phyloP scores from a whole-genome alignment of 1,284 basidiomycete species.

The Ustilago nuda region DNA sequence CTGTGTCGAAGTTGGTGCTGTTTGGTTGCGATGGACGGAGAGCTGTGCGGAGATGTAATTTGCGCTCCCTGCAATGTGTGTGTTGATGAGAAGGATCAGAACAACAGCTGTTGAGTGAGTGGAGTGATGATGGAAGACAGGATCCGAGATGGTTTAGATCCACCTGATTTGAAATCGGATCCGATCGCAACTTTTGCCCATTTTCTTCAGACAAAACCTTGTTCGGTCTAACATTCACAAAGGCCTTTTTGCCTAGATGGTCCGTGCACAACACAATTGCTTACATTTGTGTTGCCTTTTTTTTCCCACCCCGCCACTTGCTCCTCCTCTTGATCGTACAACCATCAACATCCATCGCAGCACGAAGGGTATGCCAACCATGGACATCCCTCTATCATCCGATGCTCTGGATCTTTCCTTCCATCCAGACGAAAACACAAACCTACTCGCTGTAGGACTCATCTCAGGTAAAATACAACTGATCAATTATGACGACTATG shows the following conservation, averaged over 20 bases:
- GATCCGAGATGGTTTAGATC: not conserved
- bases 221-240: conserved; percentile 1
- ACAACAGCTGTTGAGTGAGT: not conserved
- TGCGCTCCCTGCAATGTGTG: too few relatives aligned
- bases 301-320: not conserved
- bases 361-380: conserved; percentile 6
- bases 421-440: conserved; percentile 76
- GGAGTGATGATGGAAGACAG: conserved; percentile 1
- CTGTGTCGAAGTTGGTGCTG: not conserved
- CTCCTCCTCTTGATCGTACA: not conserved
- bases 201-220: not conserved
- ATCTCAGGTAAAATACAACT: conserved; percentile 86
- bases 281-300: too few relatives aligned
- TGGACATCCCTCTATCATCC: conserved; percentile 71
- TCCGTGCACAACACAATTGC: conserved; percentile 3
- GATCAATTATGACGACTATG: conserved; percentile 74
- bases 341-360: too few relatives aligned
- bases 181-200: conserved; percentile 16
- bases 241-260: not conserved
- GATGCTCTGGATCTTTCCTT: conserved; percentile 91
- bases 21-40: not conserved
- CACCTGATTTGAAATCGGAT: conserved; percentile 25
- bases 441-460: conserved; percentile 79
- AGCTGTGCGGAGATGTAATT: too few relatives aligned
- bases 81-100: too few relatives aligned